Base-by-base conservation (phyloP, 768 basidiomycete genomes). In the Russula virescens region DNA sequence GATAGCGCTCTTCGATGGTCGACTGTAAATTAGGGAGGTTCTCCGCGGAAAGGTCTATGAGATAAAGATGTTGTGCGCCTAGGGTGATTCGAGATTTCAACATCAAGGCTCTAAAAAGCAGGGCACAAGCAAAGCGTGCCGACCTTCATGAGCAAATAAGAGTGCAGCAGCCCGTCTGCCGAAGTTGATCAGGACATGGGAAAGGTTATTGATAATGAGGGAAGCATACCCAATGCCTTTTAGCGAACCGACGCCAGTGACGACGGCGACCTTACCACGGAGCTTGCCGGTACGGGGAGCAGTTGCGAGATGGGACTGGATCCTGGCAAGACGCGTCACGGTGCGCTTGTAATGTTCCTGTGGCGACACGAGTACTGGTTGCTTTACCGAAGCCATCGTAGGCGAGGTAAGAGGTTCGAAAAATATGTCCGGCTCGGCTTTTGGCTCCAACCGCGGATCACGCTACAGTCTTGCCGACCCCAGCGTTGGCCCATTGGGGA, bases 201-300 rank as follows among this genome's bases (percentile, higher is more conserved):
- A n/a, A 38, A 21, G 31, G n/a, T 47, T 53, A 45, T n/a, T 63
- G 60, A 60, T 50, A 49, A 49, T n/a, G n/a, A n/a, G n/a, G 42
- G 34, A 34, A 3, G 61, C 83, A 67, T 75, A 94, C 88, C 94
- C 94, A 63, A 97, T 97, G 19, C 94, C 94, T 71, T 87, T 86
- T 67, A 88, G 71, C 21, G 91, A 94, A 34, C 89, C 88, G 34
- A 88, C 92, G 19, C 94, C 94, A 0, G 94, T 96, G 68, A 96
- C 82, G 60, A 96, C 80, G 68, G 88, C 91, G 26, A 94, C 90
- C 73, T 93, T 95, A 65, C 80, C 84, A 70, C 79, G 80, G 66
- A 95, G 79, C 68, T 84, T 80, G 21, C 74, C 76, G 31, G 78
- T 74, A 46, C 86, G 80, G 34, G 84, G 78, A 23, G 82, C 69